phyloP scores from a whole-genome alignment of 139 green algal genomes.

The Pleodorina starrii region DNA sequence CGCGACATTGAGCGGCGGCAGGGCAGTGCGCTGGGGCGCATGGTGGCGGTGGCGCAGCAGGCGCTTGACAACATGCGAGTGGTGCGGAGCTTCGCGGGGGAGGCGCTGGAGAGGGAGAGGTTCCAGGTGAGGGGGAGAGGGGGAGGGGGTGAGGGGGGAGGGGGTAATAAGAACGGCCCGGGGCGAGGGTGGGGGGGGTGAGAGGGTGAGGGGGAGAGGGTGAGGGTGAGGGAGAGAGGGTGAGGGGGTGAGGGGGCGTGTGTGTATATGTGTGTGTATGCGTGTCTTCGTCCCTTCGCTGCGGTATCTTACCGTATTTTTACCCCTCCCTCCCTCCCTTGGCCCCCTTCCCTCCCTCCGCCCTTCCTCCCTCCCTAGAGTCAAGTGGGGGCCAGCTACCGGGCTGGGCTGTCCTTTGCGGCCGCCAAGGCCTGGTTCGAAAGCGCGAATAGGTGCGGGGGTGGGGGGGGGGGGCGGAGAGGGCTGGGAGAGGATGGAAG shows the following conservation, averaged over 20 bases:
- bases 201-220: neutral
- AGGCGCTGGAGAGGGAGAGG: slow-evolving; percentile 86
- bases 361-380: neutral
- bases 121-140: slow-evolving; percentile 68
- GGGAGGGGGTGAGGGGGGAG: neutral
- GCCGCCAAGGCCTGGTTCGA: slow-evolving; percentile 86
- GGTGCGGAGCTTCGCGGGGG: slow-evolving; percentile 79
- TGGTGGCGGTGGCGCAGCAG: slow-evolving; percentile 78
- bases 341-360: neutral
- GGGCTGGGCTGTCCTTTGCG: slow-evolving; percentile 81
- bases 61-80: slow-evolving; percentile 82
- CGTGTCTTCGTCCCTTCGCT: neutral
- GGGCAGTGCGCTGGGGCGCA: slow-evolving; percentile 69
- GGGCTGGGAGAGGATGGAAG: neutral
- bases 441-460: slow-evolving; percentile 61
- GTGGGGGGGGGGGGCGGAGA: neutral
- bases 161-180: no score
- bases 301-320: neutral
- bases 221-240: neutral
- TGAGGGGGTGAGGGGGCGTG: neutral
- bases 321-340: neutral
- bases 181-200: neutral
- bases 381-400: slow-evolving; percentile 74
- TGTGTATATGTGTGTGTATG: neutral
- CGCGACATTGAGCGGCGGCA: slow-evolving; percentile 63